phyloP scores from a whole-genome alignment of 768 basidiomycete species.

The Tremella yokohamensis region DNA sequence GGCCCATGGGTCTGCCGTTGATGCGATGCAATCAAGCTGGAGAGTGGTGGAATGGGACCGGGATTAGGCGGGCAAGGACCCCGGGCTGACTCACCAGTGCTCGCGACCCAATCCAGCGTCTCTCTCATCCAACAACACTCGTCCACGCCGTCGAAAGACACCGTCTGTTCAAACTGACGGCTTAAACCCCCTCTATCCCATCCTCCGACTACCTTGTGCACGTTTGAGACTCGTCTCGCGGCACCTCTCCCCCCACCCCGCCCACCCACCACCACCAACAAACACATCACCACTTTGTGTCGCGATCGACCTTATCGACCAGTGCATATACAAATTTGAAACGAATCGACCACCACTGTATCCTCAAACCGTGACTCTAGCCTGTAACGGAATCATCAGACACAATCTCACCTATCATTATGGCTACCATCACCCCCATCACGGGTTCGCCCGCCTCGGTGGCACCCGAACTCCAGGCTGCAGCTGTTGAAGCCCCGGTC shows the following conservation, averaged over 20 bases:
- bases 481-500: neutral
- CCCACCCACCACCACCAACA: neutral
- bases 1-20: too few relatives aligned
- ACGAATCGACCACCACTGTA: neutral
- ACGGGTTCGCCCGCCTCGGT: slow-evolving; percentile 28
- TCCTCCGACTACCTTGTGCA: slow-evolving; percentile 48
- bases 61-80: neutral
- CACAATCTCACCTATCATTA: slow-evolving; percentile 10
- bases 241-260: slow-evolving; percentile 28
- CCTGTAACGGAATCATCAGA: neutral
- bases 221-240: slow-evolving; percentile 51
- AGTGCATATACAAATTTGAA: neutral
- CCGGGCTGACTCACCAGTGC: slow-evolving; percentile 16
- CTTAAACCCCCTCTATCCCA: slow-evolving; percentile 19
- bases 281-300: slow-evolving; percentile 2
- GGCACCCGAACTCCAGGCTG: slow-evolving; percentile 2
- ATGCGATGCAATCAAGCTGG: neutral
- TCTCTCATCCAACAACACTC: slow-evolving; percentile 17
- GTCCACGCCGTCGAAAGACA: slow-evolving; percentile 5
- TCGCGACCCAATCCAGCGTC: slow-evolving; percentile 52
- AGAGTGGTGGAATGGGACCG: slow-evolving; percentile 2
- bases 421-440: slow-evolving; percentile 27
- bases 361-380: neutral
- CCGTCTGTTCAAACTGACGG: slow-evolving; percentile 25
- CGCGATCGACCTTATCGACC: neutral